These are phyloP conservation scores for Metarhizium sp. DNA, from an alignment of 2,329 filamentous ascomycete species.

Conservation along the genomic window DNA sequence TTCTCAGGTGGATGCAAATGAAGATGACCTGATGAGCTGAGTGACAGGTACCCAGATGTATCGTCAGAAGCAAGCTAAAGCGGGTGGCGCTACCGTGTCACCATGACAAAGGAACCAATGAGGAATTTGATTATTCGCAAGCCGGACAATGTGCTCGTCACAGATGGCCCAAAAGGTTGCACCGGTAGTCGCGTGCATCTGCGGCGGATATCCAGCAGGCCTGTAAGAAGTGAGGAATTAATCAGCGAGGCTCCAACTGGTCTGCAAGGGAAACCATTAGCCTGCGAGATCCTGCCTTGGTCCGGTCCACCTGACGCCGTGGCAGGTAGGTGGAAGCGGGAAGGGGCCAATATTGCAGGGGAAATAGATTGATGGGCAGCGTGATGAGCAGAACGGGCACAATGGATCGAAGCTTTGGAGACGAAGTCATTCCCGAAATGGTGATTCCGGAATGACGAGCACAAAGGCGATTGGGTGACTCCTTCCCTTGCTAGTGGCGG, in stretches of 20 bases:
- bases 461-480: background rate
- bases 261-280: background rate
- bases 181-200: slow-evolving; percentile 3
- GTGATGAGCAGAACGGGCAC: no score
- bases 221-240: slow-evolving; percentile 26
- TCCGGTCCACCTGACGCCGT: background rate
- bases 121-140: slow-evolving; percentile 5
- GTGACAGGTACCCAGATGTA: background rate
- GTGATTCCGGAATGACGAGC: background rate
- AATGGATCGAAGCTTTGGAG: background rate
- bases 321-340: background rate
- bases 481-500: background rate
- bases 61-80: background rate
- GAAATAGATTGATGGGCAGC: background rate
- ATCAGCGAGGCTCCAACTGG: slow-evolving; percentile 17
- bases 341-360: background rate
- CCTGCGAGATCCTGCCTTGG: background rate
- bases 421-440: background rate
- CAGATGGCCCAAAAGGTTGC: slow-evolving; percentile 1
- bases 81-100: background rate
- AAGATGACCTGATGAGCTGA: background rate
- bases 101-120: slow-evolving; percentile 5
- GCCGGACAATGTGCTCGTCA: background rate
- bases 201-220: slow-evolving; percentile 6
- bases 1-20: background rate